phyloP scores from a whole-genome alignment of 192 early-diverging fungal species.

The Entomortierella parvispora region DNA sequence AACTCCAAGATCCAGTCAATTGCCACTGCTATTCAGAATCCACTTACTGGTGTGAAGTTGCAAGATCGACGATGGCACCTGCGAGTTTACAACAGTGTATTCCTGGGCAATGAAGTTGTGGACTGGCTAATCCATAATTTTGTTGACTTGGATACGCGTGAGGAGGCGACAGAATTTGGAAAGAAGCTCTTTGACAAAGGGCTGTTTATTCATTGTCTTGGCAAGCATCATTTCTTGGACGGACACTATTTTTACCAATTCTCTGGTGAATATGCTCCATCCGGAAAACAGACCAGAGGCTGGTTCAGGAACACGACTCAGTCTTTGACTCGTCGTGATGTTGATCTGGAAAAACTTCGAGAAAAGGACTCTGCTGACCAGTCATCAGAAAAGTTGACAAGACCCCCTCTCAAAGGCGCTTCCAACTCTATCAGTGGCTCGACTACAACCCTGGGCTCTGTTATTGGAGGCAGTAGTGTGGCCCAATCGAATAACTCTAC shows the following conservation, averaged over 20 bases:
- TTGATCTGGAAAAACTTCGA: slow-evolving; percentile 29
- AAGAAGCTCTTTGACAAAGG: slow-evolving; percentile 80
- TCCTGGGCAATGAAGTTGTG: slow-evolving; percentile 86
- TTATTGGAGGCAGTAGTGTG: background rate
- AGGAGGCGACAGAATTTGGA: slow-evolving; percentile 82
- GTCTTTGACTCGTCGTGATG: slow-evolving; percentile 27
- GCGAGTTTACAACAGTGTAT: slow-evolving; percentile 71
- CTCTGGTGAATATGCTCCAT: slow-evolving; percentile 58
- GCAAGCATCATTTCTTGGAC: slow-evolving; percentile 81
- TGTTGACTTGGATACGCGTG: slow-evolving; percentile 76
- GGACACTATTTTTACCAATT: slow-evolving; percentile 91
- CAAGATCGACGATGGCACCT: slow-evolving; percentile 90
- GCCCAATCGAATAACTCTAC: too few relatives aligned
- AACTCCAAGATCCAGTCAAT: slow-evolving; percentile 63
- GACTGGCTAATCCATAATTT: slow-evolving; percentile 89
- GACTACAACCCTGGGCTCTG: slow-evolving; percentile 14
- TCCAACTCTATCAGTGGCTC: slow-evolving; percentile 6
- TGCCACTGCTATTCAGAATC: slow-evolving; percentile 77
- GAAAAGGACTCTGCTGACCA: slow-evolving; percentile 12
- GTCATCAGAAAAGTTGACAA: slow-evolving; percentile 15
- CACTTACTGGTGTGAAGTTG: slow-evolving; percentile 70
- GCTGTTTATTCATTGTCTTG: slow-evolving; percentile 71
- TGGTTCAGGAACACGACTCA: slow-evolving; percentile 60
- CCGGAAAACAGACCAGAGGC: slow-evolving; percentile 49
- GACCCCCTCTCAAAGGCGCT: slow-evolving; percentile 28